A percentile compares a stretch with the other conserved stretches of the same genome.
Conservation (phyloP, 495 filamentous ascomycete genomes). For the Rostrohypoxylon terebratum region DNA sequence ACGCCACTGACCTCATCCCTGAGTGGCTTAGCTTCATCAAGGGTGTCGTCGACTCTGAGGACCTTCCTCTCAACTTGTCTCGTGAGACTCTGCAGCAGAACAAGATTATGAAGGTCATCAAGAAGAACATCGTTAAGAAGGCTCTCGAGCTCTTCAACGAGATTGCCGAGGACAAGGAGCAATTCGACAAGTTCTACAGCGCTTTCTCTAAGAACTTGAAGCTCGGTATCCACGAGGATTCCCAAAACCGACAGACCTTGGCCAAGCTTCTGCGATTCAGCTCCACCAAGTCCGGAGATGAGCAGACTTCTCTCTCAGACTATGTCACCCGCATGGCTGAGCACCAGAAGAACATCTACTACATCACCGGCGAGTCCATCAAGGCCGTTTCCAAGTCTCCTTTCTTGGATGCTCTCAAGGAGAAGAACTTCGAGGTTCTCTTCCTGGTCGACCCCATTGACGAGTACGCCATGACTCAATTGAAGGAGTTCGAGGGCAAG, state of each 20-base stretch:
- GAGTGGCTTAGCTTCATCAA: constrained; percentile 99
- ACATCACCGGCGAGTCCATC: constrained; percentile 99
- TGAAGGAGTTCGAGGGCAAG: constrained; percentile 99
- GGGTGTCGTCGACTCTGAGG: constrained; percentile 99
- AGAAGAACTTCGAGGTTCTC: constrained; percentile 99
- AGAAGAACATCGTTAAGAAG: constrained; percentile 99
- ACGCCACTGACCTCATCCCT: constrained; percentile 97
- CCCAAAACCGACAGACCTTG: constrained; percentile 92
- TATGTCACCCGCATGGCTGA: constrained; percentile 99
- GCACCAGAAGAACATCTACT: constrained; percentile 99
- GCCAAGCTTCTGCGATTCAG: constrained; percentile 99
- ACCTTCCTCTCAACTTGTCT: constrained; percentile 97
- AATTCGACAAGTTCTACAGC: constrained; percentile 99
- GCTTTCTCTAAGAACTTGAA: constrained; percentile 99
- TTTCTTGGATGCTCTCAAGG: constrained; percentile 98
- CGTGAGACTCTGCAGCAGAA: constrained; percentile 99
- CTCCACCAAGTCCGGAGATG: constrained; percentile 98
- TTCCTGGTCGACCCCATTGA: constrained; percentile 99
- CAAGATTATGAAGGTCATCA: constrained; percentile 99
- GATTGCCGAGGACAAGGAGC: constrained; percentile 98
- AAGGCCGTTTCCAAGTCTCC: constrained; percentile 98
- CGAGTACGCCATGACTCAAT: constrained; percentile 99
- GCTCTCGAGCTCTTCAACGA: constrained; percentile 98
- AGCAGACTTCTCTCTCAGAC: constrained; percentile 92
- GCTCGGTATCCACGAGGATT: constrained; percentile 99